Evolutionary conservation across 352 stramenopile genomes (phyloP), one percentile per base, ranked within the genome.

Genomic region (Pythium volutum): DNA sequence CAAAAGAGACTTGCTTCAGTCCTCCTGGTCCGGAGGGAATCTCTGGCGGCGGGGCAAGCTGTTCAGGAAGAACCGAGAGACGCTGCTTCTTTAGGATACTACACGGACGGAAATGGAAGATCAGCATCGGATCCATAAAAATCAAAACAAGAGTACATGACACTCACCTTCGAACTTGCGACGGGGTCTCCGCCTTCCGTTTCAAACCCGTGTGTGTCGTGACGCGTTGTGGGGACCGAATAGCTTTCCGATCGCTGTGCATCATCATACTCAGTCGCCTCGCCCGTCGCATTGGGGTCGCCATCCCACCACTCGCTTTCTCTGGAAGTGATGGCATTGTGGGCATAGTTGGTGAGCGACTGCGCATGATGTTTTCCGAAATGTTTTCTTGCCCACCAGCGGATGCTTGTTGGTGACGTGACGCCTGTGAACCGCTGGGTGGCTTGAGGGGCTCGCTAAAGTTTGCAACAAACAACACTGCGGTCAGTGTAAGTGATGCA

Each of bases 51-150:
- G 26, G 64, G 27, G 16, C 22, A 6, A 39, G 22, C 38, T 66
- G 14, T 1, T 43, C 1, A 15, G 57, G 60, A 36, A 69, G 61
- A 9, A 69, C 41, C 50, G 62, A 69, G 1, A 73, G 33, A 7
- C 76, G 67, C 51, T 76, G 76, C 59, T 88, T 89, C 63, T 91
- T 91, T 2, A 91, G 70, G 51, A 91, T 91, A 62, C 82, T 91
- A 39, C 4, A 15, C 4, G 8, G 20, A 48, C 20, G 14, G 11
- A 22, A 12, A 22, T 27, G 38, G 7, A 49, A 38, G 2, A 3
- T 31, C 8, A 38, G 46, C 14, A 47, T 48, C 29, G 8, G 5
- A 39, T 4, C 3, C 7, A 46, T 27, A 6, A 3, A 18, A 8
- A 57, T 22, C 52, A 25, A 33, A 26, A 26, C 12, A 55, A 58